A percentile compares a stretch with the other conserved stretches of the same genome.
phyloP scores from a whole-genome alignment of 1,284 basidiomycete genomes.

The Naganishia liquefaciens region DNA sequence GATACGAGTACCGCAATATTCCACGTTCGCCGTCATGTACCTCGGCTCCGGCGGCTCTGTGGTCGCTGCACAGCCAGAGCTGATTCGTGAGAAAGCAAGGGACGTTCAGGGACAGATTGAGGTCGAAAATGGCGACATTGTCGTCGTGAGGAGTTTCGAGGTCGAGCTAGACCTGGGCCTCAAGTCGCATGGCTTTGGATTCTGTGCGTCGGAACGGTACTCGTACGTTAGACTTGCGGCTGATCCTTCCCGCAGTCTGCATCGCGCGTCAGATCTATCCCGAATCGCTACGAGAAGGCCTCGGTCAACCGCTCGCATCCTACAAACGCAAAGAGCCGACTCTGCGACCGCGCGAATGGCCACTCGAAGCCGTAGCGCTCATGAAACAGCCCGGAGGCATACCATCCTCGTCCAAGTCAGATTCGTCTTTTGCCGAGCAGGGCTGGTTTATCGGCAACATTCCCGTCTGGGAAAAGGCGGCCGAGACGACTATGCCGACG shows the following conservation, averaged over 20 bases:
- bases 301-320: constrained; percentile 1
- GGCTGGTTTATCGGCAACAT: constrained; percentile 22
- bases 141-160: constrained; percentile 34
- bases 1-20: constrained; percentile 28
- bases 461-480: not conserved
- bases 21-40: constrained; percentile 25
- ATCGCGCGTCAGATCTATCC: constrained; percentile 24
- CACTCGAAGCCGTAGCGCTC: not conserved
- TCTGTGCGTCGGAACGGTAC: constrained; percentile 2
- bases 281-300: constrained; percentile 9
- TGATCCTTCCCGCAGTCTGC: constrained; percentile 1
- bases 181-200: constrained; percentile 42
- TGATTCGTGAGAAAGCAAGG: not conserved
- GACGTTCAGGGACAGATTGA: constrained; percentile 2
- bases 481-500: no score
- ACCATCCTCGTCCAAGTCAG: not conserved
- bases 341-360: constrained; percentile 12
- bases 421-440: constrained; percentile 4
- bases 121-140: constrained; percentile 25
- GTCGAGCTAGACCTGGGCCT: constrained; percentile 41
- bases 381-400: not conserved
- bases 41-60: constrained; percentile 22
- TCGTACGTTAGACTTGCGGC: not conserved
- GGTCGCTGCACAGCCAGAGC: not conserved
- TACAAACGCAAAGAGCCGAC: constrained; percentile 1